phyloP scores from a whole-genome alignment of 78 protist species.

The Cyanophora paradoxa region DNA sequence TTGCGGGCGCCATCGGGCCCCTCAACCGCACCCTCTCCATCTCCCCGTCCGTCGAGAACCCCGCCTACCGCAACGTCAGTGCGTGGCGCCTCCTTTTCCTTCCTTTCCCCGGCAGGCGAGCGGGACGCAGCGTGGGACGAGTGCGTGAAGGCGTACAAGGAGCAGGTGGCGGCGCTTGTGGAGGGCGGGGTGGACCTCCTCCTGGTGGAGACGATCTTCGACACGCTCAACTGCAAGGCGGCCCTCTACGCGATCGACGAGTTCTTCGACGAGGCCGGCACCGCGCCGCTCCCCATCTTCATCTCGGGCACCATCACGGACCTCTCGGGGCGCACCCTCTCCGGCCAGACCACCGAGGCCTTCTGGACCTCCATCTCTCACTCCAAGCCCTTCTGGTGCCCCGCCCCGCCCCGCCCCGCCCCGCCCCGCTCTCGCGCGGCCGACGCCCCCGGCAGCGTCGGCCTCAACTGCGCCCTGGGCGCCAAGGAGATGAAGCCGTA shows the following conservation, averaged over 20 bases:
- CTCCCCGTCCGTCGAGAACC: slow-evolving; percentile 89
- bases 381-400: slow-evolving; percentile 37
- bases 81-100: too few relatives aligned
- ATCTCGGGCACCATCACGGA: slow-evolving; percentile 94
- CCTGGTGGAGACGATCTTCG: slow-evolving; percentile 97
- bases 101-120: too few relatives aligned
- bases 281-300: slow-evolving; percentile 31
- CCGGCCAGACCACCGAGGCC: slow-evolving; percentile 75
- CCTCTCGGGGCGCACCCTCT: slow-evolving; percentile 84
- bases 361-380: slow-evolving; percentile 72
- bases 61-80: slow-evolving; percentile 79
- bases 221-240: slow-evolving; percentile 94
- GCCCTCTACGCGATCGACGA: slow-evolving; percentile 84
- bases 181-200: slow-evolving; percentile 94
- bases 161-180: slow-evolving; percentile 62
- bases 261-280: slow-evolving; percentile 51
- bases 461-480: slow-evolving; percentile 97
- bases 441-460: slow-evolving; percentile 50
- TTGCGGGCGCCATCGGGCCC: slow-evolving; percentile 98
- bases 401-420: neutral
- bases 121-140: slow-evolving; percentile 67
- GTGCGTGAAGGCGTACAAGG: slow-evolving; percentile 56
- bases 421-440: neutral
- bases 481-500: slow-evolving; percentile 86
- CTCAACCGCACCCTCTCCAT: slow-evolving; percentile 90